Evolutionary conservation across 805 yeast genomes (phyloP).

Genomic region (Starmerella gropengiesseri): DNA sequence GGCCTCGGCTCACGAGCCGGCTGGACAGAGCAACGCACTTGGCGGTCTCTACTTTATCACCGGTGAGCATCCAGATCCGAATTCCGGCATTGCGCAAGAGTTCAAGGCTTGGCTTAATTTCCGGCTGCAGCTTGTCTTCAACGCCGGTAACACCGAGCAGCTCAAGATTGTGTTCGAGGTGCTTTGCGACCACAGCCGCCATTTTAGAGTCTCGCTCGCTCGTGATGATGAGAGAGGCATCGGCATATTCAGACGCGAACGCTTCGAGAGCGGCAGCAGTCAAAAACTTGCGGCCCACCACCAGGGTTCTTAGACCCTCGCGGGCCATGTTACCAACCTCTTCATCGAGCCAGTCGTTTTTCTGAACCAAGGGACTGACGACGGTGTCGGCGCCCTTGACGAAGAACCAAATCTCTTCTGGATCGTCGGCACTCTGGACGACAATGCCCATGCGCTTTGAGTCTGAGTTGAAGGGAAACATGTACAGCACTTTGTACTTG

Average conservation of each 20-base stretch:
- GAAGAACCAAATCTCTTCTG: conserved; percentile 68
- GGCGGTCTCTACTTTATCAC: conserved; percentile 98
- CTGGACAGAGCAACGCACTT: conserved; percentile 96
- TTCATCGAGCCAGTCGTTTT: conserved; percentile 93
- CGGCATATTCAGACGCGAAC: conserved; percentile 52
- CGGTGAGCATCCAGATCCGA: conserved; percentile 98
- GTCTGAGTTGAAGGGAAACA: conserved; percentile 92
- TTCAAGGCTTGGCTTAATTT: conserved; percentile 87
- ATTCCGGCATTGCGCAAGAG: conserved; percentile 90
- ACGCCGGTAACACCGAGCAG: conserved; percentile 92
- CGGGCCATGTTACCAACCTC: conserved; percentile 97
- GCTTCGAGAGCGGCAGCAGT: conserved; percentile 43
- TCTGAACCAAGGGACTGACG: conserved; percentile 71
- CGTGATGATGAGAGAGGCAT: conserved; percentile 65
- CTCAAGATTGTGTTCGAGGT: conserved; percentile 73
- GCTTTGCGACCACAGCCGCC: conserved; percentile 55
- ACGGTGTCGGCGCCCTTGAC: conserved; percentile 96
- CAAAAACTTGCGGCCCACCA: conserved; percentile 75
- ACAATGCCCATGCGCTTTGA: conserved; percentile 93
- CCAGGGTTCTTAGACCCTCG: conserved; percentile 92
- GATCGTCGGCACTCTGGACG: conserved; percentile 43
- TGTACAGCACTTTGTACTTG: conserved; percentile 60
- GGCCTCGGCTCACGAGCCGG: conserved; percentile 84
- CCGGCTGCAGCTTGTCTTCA: conserved; percentile 84
- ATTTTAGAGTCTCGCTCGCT: conserved; percentile 62